Evolutionary conservation across 2,329 filamentous ascomycete species (phyloP), one percentile per base, ranked within the genome.

Genomic region (Pseudocercospora vitis): DNA sequence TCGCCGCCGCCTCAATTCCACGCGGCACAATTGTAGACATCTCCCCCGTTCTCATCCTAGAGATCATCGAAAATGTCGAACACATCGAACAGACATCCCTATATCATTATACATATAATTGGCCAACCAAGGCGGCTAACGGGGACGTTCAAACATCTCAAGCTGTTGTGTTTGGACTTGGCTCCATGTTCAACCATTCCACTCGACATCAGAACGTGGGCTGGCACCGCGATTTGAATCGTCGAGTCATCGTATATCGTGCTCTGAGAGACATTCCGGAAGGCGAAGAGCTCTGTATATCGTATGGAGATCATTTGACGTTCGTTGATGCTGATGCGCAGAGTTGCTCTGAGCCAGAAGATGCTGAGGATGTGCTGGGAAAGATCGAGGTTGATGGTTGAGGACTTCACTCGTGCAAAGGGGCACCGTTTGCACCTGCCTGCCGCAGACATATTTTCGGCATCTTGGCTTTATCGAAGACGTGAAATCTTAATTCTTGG

Each of bases 111-210:
- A 82, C 79, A 24, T 82, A 82, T 58, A 78, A 78, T 59, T 79
- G 76, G 76, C 74, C 73, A 60, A 65, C 48, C 21, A 47, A 31
- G 24, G 14, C 51, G 21, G 24, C 14, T 18, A 29, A 50, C 8
- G 7, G 29, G 9, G 35, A 56, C 24, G 39, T 44, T 53, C 64
- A 65, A 21, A 73, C 66, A 28, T 74, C 75, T 0, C 79, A 82
- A 68, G 80, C 78, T 7, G 68, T 83, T 2, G 72, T 82, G 24
- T 71, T 82, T 31, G 80, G 80, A 2, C 68, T 83, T 0, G 81
- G 81, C 12, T 77, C 73, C 50, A 80, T 83, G 77, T 82, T 83
- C 70, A 83, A 83, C 55, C 80, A 83, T 59, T 80, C 78, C 2
- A 69, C 66, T 0, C 60, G 69, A 8, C 58, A 73, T 23, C 80